Evolutionary conservation across 768 basidiomycete genomes (phyloP), one percentile per base, ranked within the genome.

Genomic region (Brasilioporus rufonigricans): DNA sequence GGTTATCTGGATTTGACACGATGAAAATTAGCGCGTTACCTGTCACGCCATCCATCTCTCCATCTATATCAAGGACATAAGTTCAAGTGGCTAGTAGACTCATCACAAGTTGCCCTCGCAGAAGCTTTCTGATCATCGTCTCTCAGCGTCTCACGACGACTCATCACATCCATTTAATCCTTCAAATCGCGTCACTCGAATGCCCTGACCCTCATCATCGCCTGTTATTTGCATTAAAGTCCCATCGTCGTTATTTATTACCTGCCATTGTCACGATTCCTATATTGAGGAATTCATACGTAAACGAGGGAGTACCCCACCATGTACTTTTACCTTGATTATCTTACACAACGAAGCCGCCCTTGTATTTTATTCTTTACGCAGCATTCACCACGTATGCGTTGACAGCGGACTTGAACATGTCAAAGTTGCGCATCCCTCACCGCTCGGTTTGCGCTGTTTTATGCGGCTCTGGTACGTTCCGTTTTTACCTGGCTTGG

Each of bases 1-100:
- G 67, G 40, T 50, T 61, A 26, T 48, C 56, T 14, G 35, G n/a
- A 9, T 18, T 14, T 12, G 68, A 60, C 40, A 58, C 50, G 5
- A 47, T 53, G 14, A 61, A 48, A 43, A 53, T 48, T n/a, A 50
- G 58, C 14, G 19, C 59, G 13, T 35, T 57, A 32, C 46, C 68
- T 12, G 47, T 54, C 43, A 19, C 57, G 11, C 58, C 56, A 19
- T 60, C 63, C n/a, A n/a, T n/a, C n/a, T n/a, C n/a, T n/a, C n/a
- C n/a, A n/a, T n/a, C n/a, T 23, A 23, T 36, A 12, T 51, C 66
- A 26, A 62, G 43, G 41, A 21, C 55, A 23, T 70, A 55, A 68
- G 9, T 36, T 18, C 29, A 9, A 36, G 43, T 35, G n/a, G 46
- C 47, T 5, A 19, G 40, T 44, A 6, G n/a, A 16, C n/a, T 40